Conservation (phyloP, 371 early-diverging fungal species). For the Syncephalastrum racemosum region DNA sequence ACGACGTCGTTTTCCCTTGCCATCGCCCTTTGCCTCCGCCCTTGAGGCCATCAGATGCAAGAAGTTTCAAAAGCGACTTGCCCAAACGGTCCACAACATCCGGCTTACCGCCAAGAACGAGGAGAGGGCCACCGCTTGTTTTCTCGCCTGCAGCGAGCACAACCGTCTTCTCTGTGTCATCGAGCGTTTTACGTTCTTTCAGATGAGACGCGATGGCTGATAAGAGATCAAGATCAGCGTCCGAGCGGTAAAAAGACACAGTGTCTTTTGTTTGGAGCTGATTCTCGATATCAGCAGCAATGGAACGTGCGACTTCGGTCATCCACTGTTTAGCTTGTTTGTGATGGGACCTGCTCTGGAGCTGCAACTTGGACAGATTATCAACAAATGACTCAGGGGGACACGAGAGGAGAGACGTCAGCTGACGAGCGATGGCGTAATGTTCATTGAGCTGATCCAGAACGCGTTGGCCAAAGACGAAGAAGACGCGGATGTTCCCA, state of each 20-base stretch:
- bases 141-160: conserved; percentile 53
- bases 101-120: conserved; percentile 45
- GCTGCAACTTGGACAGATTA: conserved; percentile 46
- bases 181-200: conserved; percentile 35
- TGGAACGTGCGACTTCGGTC: conserved; percentile 50
- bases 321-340: conserved; percentile 47
- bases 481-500: conserved; percentile 67
- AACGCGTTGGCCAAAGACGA: conserved; percentile 68
- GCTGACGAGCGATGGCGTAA: conserved; percentile 45
- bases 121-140: conserved; percentile 54
- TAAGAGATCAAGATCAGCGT: conserved; percentile 64
- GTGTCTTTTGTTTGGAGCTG: conserved; percentile 29
- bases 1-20: conserved; percentile 64
- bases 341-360: conserved; percentile 35
- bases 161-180: conserved; percentile 28
- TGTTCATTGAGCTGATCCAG: conserved; percentile 44
- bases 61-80: conserved; percentile 29
- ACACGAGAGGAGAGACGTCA: conserved; percentile 55
- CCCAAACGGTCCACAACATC: conserved; percentile 49
- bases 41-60: conserved; percentile 40
- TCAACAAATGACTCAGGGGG: conserved; percentile 64
- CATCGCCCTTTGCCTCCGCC: conserved; percentile 64
- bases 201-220: conserved; percentile 28
- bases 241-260: conserved; percentile 53
- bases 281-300: conserved; percentile 35